Evolutionary conservation across 208 protist genomes (phyloP), one percentile per base, ranked within the genome.

Genomic region (Wallacemonas collosoma): DNA sequence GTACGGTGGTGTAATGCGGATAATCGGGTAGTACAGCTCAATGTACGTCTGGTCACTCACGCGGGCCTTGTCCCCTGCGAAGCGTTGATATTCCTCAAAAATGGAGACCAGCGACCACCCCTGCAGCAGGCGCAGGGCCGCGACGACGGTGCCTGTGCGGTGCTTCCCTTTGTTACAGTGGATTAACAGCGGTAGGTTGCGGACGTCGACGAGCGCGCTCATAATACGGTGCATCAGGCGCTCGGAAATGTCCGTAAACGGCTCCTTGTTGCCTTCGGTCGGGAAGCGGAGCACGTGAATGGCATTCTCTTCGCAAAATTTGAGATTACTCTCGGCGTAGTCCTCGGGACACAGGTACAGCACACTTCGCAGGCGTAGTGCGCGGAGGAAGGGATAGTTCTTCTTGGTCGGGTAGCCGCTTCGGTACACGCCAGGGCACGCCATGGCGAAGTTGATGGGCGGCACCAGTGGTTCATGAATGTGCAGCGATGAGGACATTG

Each of bases 81-180:
- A 98, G 69, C 91, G 85, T 68, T 93, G 89, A 78, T 99, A 99
- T 70, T 99, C 97, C 57, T 98, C 95, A 71, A 98, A 98, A 26
- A 98, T 98, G 68, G 95, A 98, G 2, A 98, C 97, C 1, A 98
- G 77, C 0, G 97, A 98, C 97, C 96, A 99, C 36, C 93, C 94
- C 71, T 99, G 97, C 48, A 97, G 61, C 62, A 93, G 82, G 36
- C 96, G 94, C 50, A 99, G 80, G 55, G 90, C 97, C 1, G 89
- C 95, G n/a, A 97, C 96, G 1, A 99, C 82, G 17, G 95, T 97
- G 40, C 98, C 98, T 14, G 98, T 99, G 57, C 98, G 81, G 71
- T 99, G 98, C 80, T 98, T 98, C 8, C 95, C 95, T 76, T 99
- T 99, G 73, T 99, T 99, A 81, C 98, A 99, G 80, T 99, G 98